Evolutionary conservation across 352 stramenopile genomes (phyloP).

Genomic region (Phytophthora fragariaefolia): DNA sequence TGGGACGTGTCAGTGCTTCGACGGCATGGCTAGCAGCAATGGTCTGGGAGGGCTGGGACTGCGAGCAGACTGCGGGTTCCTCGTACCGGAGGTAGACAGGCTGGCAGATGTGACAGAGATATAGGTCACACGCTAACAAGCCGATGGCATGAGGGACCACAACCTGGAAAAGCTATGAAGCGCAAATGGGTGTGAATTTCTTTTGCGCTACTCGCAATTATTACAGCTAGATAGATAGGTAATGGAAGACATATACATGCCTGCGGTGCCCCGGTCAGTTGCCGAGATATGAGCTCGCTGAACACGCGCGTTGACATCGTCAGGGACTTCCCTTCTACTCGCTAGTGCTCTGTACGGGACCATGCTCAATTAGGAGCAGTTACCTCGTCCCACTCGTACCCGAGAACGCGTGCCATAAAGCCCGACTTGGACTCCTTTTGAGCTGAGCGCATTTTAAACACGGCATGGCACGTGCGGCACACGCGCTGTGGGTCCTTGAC

Average conservation of each 20-base stretch:
- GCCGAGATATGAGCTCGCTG: constrained; percentile 10
- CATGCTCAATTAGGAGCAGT: constrained; percentile 45
- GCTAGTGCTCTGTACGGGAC: constrained; percentile 32
- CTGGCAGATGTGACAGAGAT: constrained; percentile 39
- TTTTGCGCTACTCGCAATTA: constrained; percentile 43
- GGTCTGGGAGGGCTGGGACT: constrained; percentile 53
- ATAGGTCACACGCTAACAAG: too few species aligned
- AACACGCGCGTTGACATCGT: constrained; percentile 18
- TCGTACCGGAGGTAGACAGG: constrained; percentile 48
- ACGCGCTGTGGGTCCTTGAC: constrained; percentile 86
- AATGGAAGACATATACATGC: constrained; percentile 40
- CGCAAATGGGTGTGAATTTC: constrained; percentile 37
- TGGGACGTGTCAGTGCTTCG: constrained; percentile 67
- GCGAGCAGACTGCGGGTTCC: constrained; percentile 67
- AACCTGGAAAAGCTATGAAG: constrained; percentile 1
- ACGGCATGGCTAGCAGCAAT: constrained; percentile 76
- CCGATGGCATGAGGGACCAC: too few species aligned
- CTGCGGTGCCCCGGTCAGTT: constrained; percentile 11
- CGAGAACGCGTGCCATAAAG: constrained; percentile 83
- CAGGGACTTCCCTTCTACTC: constrained; percentile 36
- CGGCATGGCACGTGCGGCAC: constrained; percentile 81
- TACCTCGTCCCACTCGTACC: constrained; percentile 89
- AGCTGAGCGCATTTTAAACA: constrained; percentile 86
- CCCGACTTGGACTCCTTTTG: constrained; percentile 88
- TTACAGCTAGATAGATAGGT: constrained; percentile 49